Percentiles rank a stretch among this genome's conserved stretches.
Conservation (phyloP, 129 eudicot genomes). For the Flaveria robusta region DNA sequence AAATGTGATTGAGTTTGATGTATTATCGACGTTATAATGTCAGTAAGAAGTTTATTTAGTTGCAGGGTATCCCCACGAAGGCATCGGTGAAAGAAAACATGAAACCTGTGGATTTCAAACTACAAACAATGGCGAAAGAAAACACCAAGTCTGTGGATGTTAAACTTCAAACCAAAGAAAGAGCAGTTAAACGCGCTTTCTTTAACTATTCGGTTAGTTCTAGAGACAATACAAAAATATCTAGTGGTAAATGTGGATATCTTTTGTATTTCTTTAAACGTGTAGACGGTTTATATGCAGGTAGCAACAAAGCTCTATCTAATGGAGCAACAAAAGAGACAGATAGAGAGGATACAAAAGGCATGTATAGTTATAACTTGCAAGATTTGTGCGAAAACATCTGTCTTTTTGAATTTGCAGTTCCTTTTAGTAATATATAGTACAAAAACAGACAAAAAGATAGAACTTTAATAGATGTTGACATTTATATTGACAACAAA, state of each 20-base stretch:
- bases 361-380: slow-evolving; percentile 5
- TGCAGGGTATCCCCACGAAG: slow-evolving; percentile 13
- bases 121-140: slow-evolving; percentile 62
- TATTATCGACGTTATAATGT: neutral
- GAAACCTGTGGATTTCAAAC: slow-evolving; percentile 59
- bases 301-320: slow-evolving; percentile 71
- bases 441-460: neutral
- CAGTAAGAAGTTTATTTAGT: neutral
- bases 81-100: slow-evolving; percentile 51
- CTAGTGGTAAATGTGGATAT: neutral
- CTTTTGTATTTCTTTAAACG: neutral
- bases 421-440: neutral
- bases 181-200: slow-evolving; percentile 76
- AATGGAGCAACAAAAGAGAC: slow-evolving; percentile 69
- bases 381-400: neutral
- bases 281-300: slow-evolving; percentile 31
- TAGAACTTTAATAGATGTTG: neutral
- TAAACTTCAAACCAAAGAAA: slow-evolving; percentile 76
- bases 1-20: neutral
- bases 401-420: neutral
- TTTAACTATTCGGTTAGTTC: slow-evolving; percentile 70
- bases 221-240: neutral
- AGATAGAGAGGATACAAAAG: slow-evolving; percentile 17
- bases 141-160: slow-evolving; percentile 62
- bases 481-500: neutral